Percentiles rank a stretch among this genome's conserved stretches.
Conservation (phyloP, 192 early-diverging fungal genomes). For the Linnemannia elongata region DNA sequence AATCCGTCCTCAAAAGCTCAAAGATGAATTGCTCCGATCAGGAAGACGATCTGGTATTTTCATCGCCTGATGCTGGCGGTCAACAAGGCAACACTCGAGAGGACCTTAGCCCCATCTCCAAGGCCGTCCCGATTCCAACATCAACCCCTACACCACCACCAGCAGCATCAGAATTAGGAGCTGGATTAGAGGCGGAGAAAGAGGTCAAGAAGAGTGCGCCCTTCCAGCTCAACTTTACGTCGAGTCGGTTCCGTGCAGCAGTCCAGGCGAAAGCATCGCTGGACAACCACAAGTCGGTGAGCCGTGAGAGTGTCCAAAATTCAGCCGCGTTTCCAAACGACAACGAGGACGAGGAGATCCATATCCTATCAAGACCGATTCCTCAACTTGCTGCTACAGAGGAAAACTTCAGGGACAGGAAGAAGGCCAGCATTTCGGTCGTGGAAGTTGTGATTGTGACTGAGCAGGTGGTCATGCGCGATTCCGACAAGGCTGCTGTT, state of each 20-base stretch:
- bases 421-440: not conserved
- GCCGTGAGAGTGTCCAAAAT: not conserved
- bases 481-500: not conserved
- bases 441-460: not conserved
- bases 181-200: not conserved
- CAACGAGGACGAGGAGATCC: not conserved
- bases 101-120: not conserved
- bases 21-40: not conserved
- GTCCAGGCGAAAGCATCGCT: slow-evolving; percentile 17
- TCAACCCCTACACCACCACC: not conserved
- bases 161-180: not conserved
- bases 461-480: not conserved
- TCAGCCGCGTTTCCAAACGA: not conserved
- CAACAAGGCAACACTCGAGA: not conserved
- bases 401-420: not conserved
- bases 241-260: slow-evolving; percentile 34
- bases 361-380: not conserved
- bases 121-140: not conserved
- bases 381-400: not conserved
- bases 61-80: not conserved
- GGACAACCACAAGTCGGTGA: not conserved
- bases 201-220: not conserved
- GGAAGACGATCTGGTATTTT: not conserved
- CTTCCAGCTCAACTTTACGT: slow-evolving; percentile 49
- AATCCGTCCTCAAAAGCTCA: not conserved